phyloP scores from a whole-genome alignment of 441 rosid genomes.

The Gossypium gossypioides region DNA sequence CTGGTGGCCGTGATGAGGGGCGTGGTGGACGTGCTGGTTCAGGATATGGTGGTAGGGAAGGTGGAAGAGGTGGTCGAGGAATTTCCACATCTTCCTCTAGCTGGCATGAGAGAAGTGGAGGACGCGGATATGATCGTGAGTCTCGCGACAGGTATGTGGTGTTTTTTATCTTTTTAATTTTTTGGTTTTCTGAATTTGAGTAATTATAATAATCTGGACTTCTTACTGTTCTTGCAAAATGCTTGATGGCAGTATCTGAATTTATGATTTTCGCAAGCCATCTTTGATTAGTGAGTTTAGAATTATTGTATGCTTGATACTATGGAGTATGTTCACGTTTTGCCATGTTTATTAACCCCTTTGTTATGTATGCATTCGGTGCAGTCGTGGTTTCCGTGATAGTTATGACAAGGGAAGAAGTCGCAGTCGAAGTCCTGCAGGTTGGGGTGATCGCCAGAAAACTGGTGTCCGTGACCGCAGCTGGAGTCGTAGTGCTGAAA shows the following conservation, averaged over 20 bases:
- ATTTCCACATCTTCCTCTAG: conserved; percentile 23
- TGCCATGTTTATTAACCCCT: neutral
- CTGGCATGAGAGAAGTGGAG: conserved; percentile 29
- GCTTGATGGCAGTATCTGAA: neutral
- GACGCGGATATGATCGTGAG: conserved; percentile 37
- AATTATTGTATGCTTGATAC: neutral
- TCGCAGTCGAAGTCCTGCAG: conserved; percentile 30
- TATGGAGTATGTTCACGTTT: neutral
- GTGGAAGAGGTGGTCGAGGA: conserved; percentile 45
- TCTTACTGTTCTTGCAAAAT: neutral
- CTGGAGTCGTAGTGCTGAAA: conserved; percentile 48
- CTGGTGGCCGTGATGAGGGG: conserved; percentile 43
- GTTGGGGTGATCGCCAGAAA: conserved; percentile 30
- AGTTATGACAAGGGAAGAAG: conserved; percentile 23
- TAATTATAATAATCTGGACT: neutral
- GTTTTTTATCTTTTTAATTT: neutral
- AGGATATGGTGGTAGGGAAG: conserved; percentile 41
- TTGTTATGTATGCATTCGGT: conserved; percentile 27
- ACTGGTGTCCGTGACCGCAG: conserved; percentile 34
- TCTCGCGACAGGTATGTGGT: conserved; percentile 41
- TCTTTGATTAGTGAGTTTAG: neutral
- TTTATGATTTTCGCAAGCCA: neutral
- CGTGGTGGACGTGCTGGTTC: conserved; percentile 40
- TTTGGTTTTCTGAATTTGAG: neutral
- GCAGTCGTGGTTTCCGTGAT: conserved; percentile 22